Evolutionary conservation across 1,284 basidiomycete species (phyloP).

Genomic region (Fomitopsis pinicola): DNA sequence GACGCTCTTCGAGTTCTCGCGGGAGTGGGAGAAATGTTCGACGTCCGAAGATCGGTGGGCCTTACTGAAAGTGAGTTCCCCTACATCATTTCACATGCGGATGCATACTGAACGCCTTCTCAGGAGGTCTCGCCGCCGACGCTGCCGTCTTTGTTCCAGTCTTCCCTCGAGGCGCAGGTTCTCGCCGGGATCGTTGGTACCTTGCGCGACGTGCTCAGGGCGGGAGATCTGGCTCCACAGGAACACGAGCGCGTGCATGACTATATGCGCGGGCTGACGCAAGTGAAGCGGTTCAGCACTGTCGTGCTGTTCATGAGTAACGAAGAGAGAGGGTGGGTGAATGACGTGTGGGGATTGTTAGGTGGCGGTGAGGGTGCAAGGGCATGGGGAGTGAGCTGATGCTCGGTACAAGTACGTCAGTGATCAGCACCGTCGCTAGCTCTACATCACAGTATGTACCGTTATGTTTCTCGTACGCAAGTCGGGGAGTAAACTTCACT

Average conservation of each 20-base stretch:
- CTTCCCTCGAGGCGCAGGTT: slow-evolving; percentile 58
- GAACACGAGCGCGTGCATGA: slow-evolving; percentile 26
- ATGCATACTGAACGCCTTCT: not conserved
- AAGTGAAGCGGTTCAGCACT: slow-evolving; percentile 57
- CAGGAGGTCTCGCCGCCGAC: slow-evolving; percentile 49
- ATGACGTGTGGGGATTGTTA: slow-evolving; percentile 21
- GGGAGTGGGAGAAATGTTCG: slow-evolving; percentile 42
- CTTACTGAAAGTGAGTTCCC: slow-evolving; percentile 44
- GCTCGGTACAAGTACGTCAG: no score
- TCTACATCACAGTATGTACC: no score
- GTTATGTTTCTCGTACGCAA: no score
- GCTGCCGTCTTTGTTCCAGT: slow-evolving; percentile 59
- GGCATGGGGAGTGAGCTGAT: slow-evolving; percentile 11
- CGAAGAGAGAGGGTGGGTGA: slow-evolving; percentile 38
- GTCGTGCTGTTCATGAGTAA: slow-evolving; percentile 58
- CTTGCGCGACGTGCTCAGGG: slow-evolving; percentile 35
- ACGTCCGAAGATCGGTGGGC: slow-evolving; percentile 43
- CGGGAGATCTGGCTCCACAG: slow-evolving; percentile 7
- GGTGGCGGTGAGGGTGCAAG: slow-evolving; percentile 16
- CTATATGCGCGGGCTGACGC: slow-evolving; percentile 49
- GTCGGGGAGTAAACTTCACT: no score
- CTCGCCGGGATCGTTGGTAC: slow-evolving; percentile 52
- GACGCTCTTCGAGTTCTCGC: slow-evolving; percentile 57
- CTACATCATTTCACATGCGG: not conserved
- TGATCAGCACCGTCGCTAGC: no score